Base-by-base conservation (phyloP, 805 yeast genomes). In the Yarrowia deformans region DNA sequence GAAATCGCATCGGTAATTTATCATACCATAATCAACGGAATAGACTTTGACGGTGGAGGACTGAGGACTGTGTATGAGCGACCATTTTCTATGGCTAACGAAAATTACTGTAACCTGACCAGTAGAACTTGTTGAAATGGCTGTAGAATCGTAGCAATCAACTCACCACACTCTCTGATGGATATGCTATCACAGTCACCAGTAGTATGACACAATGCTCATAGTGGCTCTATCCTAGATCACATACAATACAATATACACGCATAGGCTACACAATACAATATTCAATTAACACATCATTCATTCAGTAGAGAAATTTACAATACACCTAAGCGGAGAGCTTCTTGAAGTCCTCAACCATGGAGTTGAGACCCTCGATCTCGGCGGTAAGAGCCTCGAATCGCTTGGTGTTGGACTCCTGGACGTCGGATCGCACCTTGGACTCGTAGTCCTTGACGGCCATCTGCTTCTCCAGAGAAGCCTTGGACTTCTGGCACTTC, bases 331-430 rank as follows among this genome's bases (percentile, higher is more conserved):
- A 78, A 93, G 85, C 77, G 87, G 88, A 60, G 9, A 60, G 66
- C 52, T 60, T 60, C 81, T 93, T 91, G 79, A 94, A 88, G 78
- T 91, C 90, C 45, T 85, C 86, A 77, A 95, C 90, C 70, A 97
- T 93, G 69, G 91, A 89, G 77, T 91, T 88, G 75, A 91, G 85
- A 74, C 97, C 96, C 76, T 91, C 95, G 72, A 93, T 89, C 79
- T 94, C 99, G 56, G 98, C 97, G 72, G 81, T 78, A 70, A 86
- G 84, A 74, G 87, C 88, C 72, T 90, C 94, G 68, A 88, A 81
- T 77, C 90, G 87, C 75, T 84, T 83, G 75, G 77, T 77, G 73
- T 94, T 94, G 71, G 87, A 85, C 74, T 90, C 95, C 79, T 90
- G 88, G 68, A 95, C 97, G 73, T 88, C 89, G 60, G 83, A 85